A percentile compares a stretch with the other conserved stretches of the same genome.
These are phyloP conservation scores for Neonectria neomacrospora DNA, from an alignment of 2,329 filamentous ascomycete genomes.

Conservation along the genomic window DNA sequence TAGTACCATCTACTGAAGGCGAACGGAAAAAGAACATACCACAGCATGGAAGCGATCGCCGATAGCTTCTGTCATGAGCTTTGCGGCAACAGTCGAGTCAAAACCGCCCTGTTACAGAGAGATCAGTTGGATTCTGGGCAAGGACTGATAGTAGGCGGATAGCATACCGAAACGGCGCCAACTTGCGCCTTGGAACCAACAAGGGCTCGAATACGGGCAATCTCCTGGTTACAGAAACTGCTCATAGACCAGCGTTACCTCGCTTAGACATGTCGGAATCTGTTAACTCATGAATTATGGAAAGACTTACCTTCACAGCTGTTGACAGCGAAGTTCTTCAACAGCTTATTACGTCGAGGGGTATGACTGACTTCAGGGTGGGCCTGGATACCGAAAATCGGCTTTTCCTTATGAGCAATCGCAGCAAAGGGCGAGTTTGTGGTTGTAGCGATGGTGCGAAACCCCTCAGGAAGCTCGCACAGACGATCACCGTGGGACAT, in stretches of 20 bases:
- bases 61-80: slow-evolving; percentile 88
- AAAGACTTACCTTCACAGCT: slow-evolving; percentile 69
- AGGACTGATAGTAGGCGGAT: too few relatives aligned
- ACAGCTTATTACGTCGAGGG: slow-evolving; percentile 63
- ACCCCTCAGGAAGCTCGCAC: slow-evolving; percentile 5
- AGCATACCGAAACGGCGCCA: slow-evolving; percentile 5
- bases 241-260: slow-evolving; percentile 93
- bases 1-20: background rate
- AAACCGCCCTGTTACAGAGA: slow-evolving; percentile 41
- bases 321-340: slow-evolving; percentile 84
- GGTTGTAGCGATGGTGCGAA: slow-evolving; percentile 5
- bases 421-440: slow-evolving; percentile 13
- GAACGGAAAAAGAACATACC: background rate
- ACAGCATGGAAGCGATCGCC: slow-evolving; percentile 83
- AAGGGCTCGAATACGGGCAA: slow-evolving; percentile 71
- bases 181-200: slow-evolving; percentile 72
- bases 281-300: background rate
- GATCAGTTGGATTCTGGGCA: too few relatives aligned
- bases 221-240: slow-evolving; percentile 85
- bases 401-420: slow-evolving; percentile 10
- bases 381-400: slow-evolving; percentile 68
- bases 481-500: slow-evolving; percentile 16
- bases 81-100: slow-evolving; percentile 78
- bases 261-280: slow-evolving; percentile 68
- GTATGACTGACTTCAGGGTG: slow-evolving; percentile 76